phyloP scores from a whole-genome alignment of 2,329 filamentous ascomycete species.

The Exophiala sp. region DNA sequence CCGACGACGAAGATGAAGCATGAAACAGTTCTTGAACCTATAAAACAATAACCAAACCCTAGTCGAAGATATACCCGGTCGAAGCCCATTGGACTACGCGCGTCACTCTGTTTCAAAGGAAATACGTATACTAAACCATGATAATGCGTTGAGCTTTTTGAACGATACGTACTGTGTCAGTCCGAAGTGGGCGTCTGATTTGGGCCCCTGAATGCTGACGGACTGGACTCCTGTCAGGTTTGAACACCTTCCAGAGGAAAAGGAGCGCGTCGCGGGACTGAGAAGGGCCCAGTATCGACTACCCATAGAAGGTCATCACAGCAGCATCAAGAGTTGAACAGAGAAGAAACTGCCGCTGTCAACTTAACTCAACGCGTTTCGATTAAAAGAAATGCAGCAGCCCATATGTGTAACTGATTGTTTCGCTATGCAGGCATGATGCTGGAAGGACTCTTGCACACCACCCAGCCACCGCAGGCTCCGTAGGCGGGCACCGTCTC shows the following conservation, averaged over 20 bases:
- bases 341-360: background rate
- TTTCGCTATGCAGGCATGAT: too few relatives aligned
- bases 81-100: background rate
- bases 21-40: constrained; percentile 1
- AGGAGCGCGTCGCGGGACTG: background rate
- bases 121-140: too few relatives aligned
- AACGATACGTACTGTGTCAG: background rate
- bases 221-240: background rate
- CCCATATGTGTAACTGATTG: too few relatives aligned
- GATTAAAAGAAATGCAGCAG: too few relatives aligned
- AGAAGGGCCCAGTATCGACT: too few relatives aligned
- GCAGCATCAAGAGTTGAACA: background rate
- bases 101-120: background rate
- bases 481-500: constrained; percentile 4
- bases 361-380: too few relatives aligned
- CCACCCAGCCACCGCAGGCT: constrained; percentile 4
- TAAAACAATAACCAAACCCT: background rate
- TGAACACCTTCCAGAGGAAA: background rate
- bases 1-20: constrained; percentile 23
- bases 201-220: constrained; percentile 1
- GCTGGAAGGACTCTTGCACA: background rate
- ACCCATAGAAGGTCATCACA: background rate
- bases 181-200: background rate
- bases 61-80: background rate
- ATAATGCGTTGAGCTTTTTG: too few relatives aligned